Base-by-base conservation (phyloP, 192 early-diverging fungal genomes). In the Coemansia biformis region DNA sequence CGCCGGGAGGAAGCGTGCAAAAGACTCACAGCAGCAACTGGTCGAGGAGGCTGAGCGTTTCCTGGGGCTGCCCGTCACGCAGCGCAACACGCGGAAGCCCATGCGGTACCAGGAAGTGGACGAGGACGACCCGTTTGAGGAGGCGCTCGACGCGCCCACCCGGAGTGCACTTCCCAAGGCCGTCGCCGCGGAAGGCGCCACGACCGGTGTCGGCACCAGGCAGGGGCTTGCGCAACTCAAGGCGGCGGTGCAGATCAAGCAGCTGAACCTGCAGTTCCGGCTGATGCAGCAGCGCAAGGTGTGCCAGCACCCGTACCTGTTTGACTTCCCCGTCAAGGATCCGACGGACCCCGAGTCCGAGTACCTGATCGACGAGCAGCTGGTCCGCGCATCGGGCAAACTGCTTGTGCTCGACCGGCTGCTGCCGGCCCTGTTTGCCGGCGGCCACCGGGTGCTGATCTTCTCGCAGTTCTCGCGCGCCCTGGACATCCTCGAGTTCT, bases 251-350 rank as follows among this genome's bases (percentile, higher is more conserved):
- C 51, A 67, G 8, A 81, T 88, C 22, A 82, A 74, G 17, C 81
- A 83, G 46, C 82, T 88, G 54, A 81, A 88, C 38, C 55, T 98
- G 31, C 86, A 89, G 66, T 67, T 72, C 86, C 57, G 70, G 44
- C 77, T 87, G 31, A 89, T 96, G 87, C 93, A 96, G 60, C 73
- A 96, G 24, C 88, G 93, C 46, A 96, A 96, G 59, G 79, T 89
- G 38, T 98, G 95, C 75, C 92, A 96, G 61, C 95, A 98, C 64
- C 93, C 95, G 9, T 98, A 89, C 52, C 66, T 96, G 11, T 94
- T 95, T 56, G 82, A 89, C 38, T 84, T 89, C 66, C 86, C 84
- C 1, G 53, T 81, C 34, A 73, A 63, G 18, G 34, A 66, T 28
- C 63, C 58, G 14, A 23, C 17, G 1, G 85, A 88, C 54, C 78